Conservation (phyloP, 371 early-diverging fungal species). For the Mucor irregularis region DNA sequence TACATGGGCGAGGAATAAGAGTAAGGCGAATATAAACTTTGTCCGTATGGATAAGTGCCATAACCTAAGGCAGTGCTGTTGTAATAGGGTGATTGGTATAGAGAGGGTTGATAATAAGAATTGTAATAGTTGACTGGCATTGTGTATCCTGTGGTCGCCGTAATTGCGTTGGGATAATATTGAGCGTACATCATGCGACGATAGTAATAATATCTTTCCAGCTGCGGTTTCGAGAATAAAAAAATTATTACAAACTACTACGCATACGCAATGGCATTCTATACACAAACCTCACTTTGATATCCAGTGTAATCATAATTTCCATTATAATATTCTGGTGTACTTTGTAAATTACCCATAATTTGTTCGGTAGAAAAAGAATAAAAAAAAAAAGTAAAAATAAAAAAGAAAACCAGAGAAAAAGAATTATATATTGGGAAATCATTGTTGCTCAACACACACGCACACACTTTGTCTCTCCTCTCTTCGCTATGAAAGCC, state of each 20-base stretch:
- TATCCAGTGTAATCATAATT: neutral
- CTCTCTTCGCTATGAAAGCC: constrained; percentile 7
- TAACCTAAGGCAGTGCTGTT: neutral
- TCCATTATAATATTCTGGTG: neutral
- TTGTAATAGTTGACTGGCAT: neutral
- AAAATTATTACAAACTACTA: neutral
- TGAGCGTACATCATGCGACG: constrained; percentile 1
- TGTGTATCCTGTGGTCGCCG: neutral
- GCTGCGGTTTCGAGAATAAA: too few species aligned
- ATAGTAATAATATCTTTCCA: constrained; percentile 7
- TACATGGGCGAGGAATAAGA: constrained; percentile 5
- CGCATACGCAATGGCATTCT: neutral
- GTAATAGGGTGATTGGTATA: neutral
- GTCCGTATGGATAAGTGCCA: neutral
- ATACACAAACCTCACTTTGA: neutral
- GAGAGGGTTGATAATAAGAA: neutral
- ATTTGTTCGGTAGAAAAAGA: neutral
- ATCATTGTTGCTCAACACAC: too few species aligned
- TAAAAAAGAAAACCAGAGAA: neutral
- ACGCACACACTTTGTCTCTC: constrained; percentile 1
- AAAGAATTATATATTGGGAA: neutral
- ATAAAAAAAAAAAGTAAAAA: neutral
- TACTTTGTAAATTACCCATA: neutral
- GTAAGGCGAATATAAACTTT: neutral
- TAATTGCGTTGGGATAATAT: neutral